Evolutionary conservation across 169 alveolate genomes (phyloP), one percentile per base, ranked within the genome.

Genomic region (Blepharisma undulans): DNA sequence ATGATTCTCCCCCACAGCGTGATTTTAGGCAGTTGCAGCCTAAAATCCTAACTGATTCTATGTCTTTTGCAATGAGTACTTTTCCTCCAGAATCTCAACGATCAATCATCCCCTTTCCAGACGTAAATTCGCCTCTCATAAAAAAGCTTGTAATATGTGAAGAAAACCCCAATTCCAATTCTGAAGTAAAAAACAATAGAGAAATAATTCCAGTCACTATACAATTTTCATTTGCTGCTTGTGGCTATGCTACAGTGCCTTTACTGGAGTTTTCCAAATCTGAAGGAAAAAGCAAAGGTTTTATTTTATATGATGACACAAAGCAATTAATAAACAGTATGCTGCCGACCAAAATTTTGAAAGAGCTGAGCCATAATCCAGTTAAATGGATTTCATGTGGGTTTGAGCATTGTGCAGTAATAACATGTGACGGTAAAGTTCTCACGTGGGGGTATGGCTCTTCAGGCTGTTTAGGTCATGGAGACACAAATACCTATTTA

Each of bases 381-480:
- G 84, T 79, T 2, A 30, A 76, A 74, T 18, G 90, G 7, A 27
- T 93, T 7, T 72, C 95, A n/a, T 94, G 95, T 34, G 96, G 96
- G 10, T 92, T 79, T 61, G 95, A 93, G 29, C 97, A 94, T 76
- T 89, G 91, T n/a, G 85, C 91, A 30, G 95, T 88, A 27, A 71
- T 94, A 6, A 81, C 94, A 14, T 87, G 25, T 10, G 34, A 29
- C 4, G 95, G 96, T 4, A 78, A 89, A 76, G 89, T 92, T 18
- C 87, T 87, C n/a, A 90, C 95, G 18, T 94, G 97, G 96, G 97
- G 97, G 4, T 90, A 80, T 85, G 97, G 97, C 10, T 93, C 94
- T 0, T 90, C 91, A n/a, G 97, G 97, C 12, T 84, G 92, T 30
- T 76, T 94, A 19, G 97, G 97, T 4, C 96, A 93, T 77, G 94